phyloP scores from a whole-genome alignment of 2,329 filamentous ascomycete species.

The Arthrobotrys megalospora region DNA sequence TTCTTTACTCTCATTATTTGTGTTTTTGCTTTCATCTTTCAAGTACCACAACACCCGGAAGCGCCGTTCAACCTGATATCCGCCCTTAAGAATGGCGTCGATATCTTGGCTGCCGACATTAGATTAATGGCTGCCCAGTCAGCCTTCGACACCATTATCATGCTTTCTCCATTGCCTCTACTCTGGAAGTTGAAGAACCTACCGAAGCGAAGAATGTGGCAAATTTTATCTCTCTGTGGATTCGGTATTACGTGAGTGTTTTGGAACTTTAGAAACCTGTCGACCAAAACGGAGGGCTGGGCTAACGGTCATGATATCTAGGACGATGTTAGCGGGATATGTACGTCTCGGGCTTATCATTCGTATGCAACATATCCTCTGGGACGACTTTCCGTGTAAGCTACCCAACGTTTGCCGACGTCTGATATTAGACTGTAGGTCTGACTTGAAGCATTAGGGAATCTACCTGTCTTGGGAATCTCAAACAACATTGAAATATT shows the following conservation, averaged over 20 bases:
- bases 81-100: conserved; percentile 35
- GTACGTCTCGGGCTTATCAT: conserved; percentile 36
- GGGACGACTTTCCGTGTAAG: conserved; percentile 52
- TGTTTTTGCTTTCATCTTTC: conserved; percentile 46
- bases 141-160: conserved; percentile 47
- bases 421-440: not conserved
- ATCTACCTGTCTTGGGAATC: conserved; percentile 41
- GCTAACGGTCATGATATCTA: conserved; percentile 10
- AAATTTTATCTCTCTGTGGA: conserved; percentile 31
- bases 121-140: conserved; percentile 42
- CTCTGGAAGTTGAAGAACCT: conserved; percentile 55
- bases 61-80: conserved; percentile 43
- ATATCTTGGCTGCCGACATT: conserved; percentile 32
- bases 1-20: conserved; percentile 43
- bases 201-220: conserved; percentile 30
- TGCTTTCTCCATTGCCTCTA: conserved; percentile 43
- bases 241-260: conserved; percentile 50
- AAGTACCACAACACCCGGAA: conserved; percentile 49
- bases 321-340: conserved; percentile 48
- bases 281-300: not conserved
- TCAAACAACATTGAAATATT: conserved; percentile 54
- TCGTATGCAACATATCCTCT: conserved; percentile 29
- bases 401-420: not conserved
- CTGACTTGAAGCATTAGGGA: conserved; percentile 29
- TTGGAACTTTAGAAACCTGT: not conserved